Evolutionary conservation across 495 filamentous ascomycete genomes (phyloP), one percentile per base, ranked within the genome.

Genomic region (Podospora sp.): DNA sequence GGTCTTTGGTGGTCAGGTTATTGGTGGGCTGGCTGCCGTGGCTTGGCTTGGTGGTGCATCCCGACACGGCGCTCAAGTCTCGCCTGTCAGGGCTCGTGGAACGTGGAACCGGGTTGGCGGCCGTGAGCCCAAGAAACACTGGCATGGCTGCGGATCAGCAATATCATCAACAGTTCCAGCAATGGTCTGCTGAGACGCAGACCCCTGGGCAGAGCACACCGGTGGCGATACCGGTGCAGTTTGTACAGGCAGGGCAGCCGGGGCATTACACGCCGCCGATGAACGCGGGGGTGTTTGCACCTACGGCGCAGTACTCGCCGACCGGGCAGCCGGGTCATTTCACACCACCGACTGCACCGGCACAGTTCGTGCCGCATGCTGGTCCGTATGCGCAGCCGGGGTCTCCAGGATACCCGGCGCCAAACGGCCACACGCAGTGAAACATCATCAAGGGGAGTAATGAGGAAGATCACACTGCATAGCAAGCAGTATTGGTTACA

Each of bases 41-140:
- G 71, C 52, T 73, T 1, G 66, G 69, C 20, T 29, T 88, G 46
- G 57, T 71, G 12, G 61, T 65, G 55, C 69, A 71, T 57, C 63
- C 69, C 24, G 36, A 40, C 51, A 62, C 58, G 18, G 18, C 26
- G 7, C 49, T 64, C 49, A 62, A 35, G 46, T 63, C 67, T 1
- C 20, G 61, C 36, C 36, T 71, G 11, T 71, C 69, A 6, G 26
- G 18, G 2, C 9, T 70, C 2, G 49, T 70, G 6, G 50, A 33
- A 21, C 53, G 62, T 6, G 50, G 25, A 85, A 67, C 68, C 0
- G 68, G 68, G 53, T 29, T 70, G 18, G 67, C 65, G 40, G 56
- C 69, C 56, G 26, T 69, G 1, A 53, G 50, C 12, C 61, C 61
- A 8, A 46, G 40, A 11, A 46, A 18, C 14, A 46, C 40, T 11